A percentile compares a stretch with the other conserved stretches of the same genome.
These are phyloP conservation scores for Phytophthora capsici DNA, from an alignment of 352 stramenopile species.

Conservation along the genomic window DNA sequence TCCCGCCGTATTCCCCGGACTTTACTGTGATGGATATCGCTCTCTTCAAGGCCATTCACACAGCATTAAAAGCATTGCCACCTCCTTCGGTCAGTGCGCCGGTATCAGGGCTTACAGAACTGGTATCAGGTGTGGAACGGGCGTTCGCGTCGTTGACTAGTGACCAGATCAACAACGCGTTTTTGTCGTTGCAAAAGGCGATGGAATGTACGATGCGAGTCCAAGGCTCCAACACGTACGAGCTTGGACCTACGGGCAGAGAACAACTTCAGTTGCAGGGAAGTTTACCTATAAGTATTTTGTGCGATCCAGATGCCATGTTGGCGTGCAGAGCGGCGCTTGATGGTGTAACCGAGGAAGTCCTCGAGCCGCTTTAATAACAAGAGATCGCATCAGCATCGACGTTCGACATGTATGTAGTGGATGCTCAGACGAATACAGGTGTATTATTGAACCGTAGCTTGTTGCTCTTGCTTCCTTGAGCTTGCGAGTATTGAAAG, in stretches of 20 bases:
- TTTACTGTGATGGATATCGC: conserved; percentile 49
- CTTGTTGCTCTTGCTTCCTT: background rate
- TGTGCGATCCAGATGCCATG: conserved; percentile 41
- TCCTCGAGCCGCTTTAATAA: conserved; percentile 23
- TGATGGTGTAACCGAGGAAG: conserved; percentile 24
- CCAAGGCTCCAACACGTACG: conserved; percentile 52
- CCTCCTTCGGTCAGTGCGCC: conserved; percentile 3
- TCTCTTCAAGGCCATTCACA: conserved; percentile 41
- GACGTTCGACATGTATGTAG: background rate
- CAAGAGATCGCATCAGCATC: background rate
- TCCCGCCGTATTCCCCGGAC: conserved; percentile 51
- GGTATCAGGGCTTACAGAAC: conserved; percentile 30
- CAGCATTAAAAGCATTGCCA: conserved; percentile 28
- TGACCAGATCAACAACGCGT: conserved; percentile 46
- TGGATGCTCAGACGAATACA: background rate
- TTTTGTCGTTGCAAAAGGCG: conserved; percentile 48
- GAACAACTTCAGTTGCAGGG: conserved; percentile 42
- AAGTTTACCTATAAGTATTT: conserved; percentile 48
- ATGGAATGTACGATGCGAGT: conserved; percentile 55
- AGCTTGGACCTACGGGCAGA: conserved; percentile 36
- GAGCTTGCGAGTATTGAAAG: background rate
- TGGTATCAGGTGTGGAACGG: conserved; percentile 33
- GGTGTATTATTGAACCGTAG: background rate
- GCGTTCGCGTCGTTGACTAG: conserved; percentile 37
- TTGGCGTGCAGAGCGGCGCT: conserved; percentile 37